Percentiles rank a stretch among this genome's conserved stretches.
These are phyloP conservation scores for Trichocladium uniseriatum DNA, from an alignment of 495 filamentous ascomycete species.

Conservation along the genomic window DNA sequence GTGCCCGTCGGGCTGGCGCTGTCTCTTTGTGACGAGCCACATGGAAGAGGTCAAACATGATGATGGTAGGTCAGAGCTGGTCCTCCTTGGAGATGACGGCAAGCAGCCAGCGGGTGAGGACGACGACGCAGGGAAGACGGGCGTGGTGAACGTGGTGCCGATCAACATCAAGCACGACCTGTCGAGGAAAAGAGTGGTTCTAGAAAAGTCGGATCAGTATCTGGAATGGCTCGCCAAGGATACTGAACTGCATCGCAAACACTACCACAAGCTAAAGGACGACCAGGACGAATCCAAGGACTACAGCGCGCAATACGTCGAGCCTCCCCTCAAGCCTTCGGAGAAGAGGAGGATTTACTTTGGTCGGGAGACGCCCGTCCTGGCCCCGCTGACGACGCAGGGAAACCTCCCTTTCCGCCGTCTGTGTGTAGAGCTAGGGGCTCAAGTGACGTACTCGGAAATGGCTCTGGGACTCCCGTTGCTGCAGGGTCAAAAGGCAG, in stretches of 20 bases:
- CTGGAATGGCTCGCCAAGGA: constrained; percentile 62
- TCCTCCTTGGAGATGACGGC: constrained; percentile 44
- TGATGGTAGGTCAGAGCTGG: constrained; percentile 73
- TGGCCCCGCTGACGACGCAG: constrained; percentile 83
- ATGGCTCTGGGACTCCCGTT: constrained; percentile 93
- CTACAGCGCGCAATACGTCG: constrained; percentile 65
- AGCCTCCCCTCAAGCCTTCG: constrained; percentile 78
- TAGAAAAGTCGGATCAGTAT: constrained; percentile 66
- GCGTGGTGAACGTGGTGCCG: constrained; percentile 65
- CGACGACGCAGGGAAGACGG: constrained; percentile 25
- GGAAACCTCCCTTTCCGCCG: constrained; percentile 95
- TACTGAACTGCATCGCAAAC: constrained; percentile 42
- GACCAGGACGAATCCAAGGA: constrained; percentile 48
- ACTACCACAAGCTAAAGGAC: constrained; percentile 39
- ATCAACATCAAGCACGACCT: constrained; percentile 58
- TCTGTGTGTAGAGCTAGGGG: constrained; percentile 81
- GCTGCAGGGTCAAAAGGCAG: constrained; percentile 79
- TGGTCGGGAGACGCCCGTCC: constrained; percentile 78
- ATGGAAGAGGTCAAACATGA: constrained; percentile 61
- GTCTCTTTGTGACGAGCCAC: constrained; percentile 77
- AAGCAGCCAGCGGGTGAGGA: constrained; percentile 1
- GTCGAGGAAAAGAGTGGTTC: constrained; percentile 52
- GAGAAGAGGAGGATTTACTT: constrained; percentile 93
- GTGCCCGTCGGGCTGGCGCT: constrained; percentile 83
- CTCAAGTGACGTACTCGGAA: constrained; percentile 91